Evolutionary conservation across 495 filamentous ascomycete species (phyloP).

Genomic region (Lasiosphaeriaceae sp.): DNA sequence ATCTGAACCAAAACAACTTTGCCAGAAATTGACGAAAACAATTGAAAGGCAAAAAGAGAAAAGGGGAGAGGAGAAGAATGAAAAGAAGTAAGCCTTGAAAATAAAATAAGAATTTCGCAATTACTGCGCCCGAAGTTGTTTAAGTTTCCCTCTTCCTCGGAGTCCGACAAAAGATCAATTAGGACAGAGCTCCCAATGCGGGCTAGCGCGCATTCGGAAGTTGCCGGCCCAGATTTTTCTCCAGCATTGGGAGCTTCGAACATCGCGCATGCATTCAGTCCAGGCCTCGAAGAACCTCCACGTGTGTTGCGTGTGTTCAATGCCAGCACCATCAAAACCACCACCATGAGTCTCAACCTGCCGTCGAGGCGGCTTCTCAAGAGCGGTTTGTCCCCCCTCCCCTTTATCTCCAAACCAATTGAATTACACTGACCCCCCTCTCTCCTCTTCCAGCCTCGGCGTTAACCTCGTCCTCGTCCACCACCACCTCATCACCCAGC

Average conservation of each 20-base stretch:
- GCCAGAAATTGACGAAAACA: no score
- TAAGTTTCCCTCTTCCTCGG: background rate
- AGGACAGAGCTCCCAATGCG: no score
- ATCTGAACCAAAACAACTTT: no score
- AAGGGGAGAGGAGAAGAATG: no score
- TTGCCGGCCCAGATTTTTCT: slow-evolving; percentile 27
- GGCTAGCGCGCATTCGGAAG: slow-evolving; percentile 8
- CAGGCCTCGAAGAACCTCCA: no score
- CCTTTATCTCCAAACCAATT: slow-evolving; percentile 2
- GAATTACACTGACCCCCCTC: background rate
- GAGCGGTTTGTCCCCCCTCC: slow-evolving; percentile 29
- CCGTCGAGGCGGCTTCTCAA: slow-evolving; percentile 40
- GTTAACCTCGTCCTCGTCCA: slow-evolving; percentile 6
- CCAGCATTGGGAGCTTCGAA: background rate
- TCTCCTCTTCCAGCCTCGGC: background rate
- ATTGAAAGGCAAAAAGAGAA: no score
- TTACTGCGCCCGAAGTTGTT: background rate
- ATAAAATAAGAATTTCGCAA: background rate
- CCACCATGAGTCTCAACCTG: slow-evolving; percentile 42
- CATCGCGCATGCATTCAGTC: background rate
- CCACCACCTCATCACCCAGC: slow-evolving; percentile 9
- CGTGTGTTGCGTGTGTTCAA: slow-evolving; percentile 1
- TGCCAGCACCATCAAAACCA: slow-evolving; percentile 19
- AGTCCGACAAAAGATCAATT: no score
- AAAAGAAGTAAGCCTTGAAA: no score